phyloP scores from a whole-genome alignment of 2,329 filamentous ascomycete genomes.

The Colletotrichum chlorophyti region DNA sequence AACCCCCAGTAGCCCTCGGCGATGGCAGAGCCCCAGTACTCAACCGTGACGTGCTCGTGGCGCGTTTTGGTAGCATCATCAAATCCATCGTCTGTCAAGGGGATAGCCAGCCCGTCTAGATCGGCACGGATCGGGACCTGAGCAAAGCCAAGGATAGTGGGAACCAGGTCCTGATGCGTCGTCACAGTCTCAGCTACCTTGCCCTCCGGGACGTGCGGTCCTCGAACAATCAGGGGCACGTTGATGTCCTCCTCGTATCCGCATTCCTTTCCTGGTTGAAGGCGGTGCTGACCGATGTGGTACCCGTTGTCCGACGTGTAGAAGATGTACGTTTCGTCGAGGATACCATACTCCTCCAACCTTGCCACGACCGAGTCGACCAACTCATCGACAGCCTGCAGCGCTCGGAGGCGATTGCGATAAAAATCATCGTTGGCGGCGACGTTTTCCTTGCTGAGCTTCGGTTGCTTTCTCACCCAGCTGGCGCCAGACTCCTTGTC shows the following conservation, averaged over 20 bases:
- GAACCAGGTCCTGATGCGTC: conserved; percentile 61
- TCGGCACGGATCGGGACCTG: conserved; percentile 45
- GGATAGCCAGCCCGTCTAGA: conserved; percentile 59
- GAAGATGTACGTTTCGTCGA: conserved; percentile 56
- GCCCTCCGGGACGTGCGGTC: conserved; percentile 51
- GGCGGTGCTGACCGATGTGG: conserved; percentile 59
- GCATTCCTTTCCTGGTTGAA: conserved; percentile 59
- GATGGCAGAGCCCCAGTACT: conserved; percentile 55
- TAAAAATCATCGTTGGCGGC: conserved; percentile 47
- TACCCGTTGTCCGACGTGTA: conserved; percentile 61
- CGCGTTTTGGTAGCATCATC: conserved; percentile 31
- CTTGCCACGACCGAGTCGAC: conserved; percentile 45
- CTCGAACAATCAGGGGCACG: conserved; percentile 57
- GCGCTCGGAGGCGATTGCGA: conserved; percentile 46
- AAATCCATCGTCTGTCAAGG: conserved; percentile 35
- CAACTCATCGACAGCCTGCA: conserved; percentile 55
- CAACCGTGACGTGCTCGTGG: conserved; percentile 60
- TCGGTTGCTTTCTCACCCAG: conserved; percentile 50
- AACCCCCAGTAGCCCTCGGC: conserved; percentile 36
- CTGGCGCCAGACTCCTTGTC: conserved; percentile 45
- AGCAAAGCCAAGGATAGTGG: conserved; percentile 55
- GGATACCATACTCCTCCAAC: conserved; percentile 38
- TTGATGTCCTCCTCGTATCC: conserved; percentile 60
- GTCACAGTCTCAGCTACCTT: conserved; percentile 46
- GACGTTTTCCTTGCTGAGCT: conserved; percentile 38